Base-by-base conservation (phyloP, 495 filamentous ascomycete species). In the Lasiosphaeris hirsuta region DNA sequence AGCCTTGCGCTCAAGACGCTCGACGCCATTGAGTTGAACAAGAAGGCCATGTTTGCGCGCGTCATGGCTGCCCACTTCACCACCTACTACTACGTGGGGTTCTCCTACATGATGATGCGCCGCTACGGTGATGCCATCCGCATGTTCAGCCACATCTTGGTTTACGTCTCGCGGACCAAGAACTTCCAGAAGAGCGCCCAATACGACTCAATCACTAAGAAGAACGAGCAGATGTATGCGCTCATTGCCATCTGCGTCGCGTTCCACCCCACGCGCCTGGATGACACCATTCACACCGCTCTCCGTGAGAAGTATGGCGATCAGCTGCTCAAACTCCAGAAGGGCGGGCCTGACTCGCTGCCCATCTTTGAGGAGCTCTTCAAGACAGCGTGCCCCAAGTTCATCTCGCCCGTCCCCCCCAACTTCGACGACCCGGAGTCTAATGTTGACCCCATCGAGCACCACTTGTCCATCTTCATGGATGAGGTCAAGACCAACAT, bases 101-200 rank as follows among this genome's bases (percentile, higher is more conserved):
- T 98, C 85, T 95, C 90, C 64, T 98, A 98, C 85, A 97, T 98
- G 94, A 98, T 98, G 94, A 92, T 97, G 90, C 91, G 93, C 73
- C 89, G 94, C 69, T 98, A 98, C 69, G 90, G 90, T 75, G 94
- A 98, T 71, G 94, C 94, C 72, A 96, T 97, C 76, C 90, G 93
- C 81, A 93, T 96, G 86, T 98, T 98, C 86, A 92, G 88, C 80
- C 94, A 98, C 81, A 98, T 98, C 75, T 83, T 98, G 71, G 89
- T 98, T 76, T 98, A 98, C 79, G 95, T 97, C 61, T 96, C 90
- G 48, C 85, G 94, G 60, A 98, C 94, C 67, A 98, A 98, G 88
- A 97, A 97, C 79, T 97, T 97, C 85, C 95, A 97, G 76, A 98
- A 98, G 86, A 90, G 87, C 72, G 88, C 92, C 23, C 91, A 92